Conservation (phyloP, 2,329 filamentous ascomycete species). For the Helotiales sp. region DNA sequence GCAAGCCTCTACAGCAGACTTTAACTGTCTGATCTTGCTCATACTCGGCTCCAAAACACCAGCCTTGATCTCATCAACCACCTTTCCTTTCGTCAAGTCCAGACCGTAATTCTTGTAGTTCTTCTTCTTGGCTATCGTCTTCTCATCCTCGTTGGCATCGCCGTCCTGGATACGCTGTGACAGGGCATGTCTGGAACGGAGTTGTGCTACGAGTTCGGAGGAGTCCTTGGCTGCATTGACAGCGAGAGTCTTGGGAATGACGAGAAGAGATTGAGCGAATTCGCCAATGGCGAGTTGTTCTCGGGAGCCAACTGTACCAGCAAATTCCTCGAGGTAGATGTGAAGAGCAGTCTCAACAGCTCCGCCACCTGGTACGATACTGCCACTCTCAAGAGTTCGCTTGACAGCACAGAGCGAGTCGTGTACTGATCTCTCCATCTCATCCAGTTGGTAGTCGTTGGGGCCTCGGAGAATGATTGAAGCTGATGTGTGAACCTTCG, state of each 20-base stretch:
- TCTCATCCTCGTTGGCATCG: slow-evolving; percentile 83
- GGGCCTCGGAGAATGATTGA: slow-evolving; percentile 94
- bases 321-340: slow-evolving; percentile 98
- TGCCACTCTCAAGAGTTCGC: slow-evolving; percentile 93
- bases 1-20: slow-evolving; percentile 97
- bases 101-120: slow-evolving; percentile 98
- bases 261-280: slow-evolving; percentile 90
- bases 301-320: slow-evolving; percentile 91
- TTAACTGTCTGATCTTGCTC: slow-evolving; percentile 97
- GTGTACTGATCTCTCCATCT: slow-evolving; percentile 99
- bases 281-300: slow-evolving; percentile 98
- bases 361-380: slow-evolving; percentile 93
- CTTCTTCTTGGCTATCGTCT: slow-evolving; percentile 88
- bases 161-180: slow-evolving; percentile 89
- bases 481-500: slow-evolving; percentile 89
- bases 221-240: slow-evolving; percentile 97
- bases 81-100: slow-evolving; percentile 84
- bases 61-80: slow-evolving; percentile 90
- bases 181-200: slow-evolving; percentile 89
- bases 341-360: slow-evolving; percentile 98
- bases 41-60: slow-evolving; percentile 96
- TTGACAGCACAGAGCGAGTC: slow-evolving; percentile 97
- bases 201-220: slow-evolving; percentile 90
- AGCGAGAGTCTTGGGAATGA: slow-evolving; percentile 94
- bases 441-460: slow-evolving; percentile 95